Percentiles rank a stretch among this genome's conserved stretches.
phyloP scores from a whole-genome alignment of 202 grass and related monocot species.

The Schoenoplectus triqueter region DNA sequence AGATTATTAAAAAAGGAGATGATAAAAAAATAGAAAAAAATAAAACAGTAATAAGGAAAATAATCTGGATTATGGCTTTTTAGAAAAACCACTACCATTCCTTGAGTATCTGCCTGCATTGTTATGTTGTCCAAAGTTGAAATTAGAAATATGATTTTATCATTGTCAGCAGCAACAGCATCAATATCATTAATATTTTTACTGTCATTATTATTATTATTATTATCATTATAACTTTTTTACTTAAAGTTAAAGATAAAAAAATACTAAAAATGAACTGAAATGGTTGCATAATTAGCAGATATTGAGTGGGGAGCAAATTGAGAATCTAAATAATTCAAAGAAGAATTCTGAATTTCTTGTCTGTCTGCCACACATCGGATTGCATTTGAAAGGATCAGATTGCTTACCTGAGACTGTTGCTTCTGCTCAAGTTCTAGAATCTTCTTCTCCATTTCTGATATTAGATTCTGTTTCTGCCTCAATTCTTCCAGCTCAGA shows the following conservation, averaged over 20 bases:
- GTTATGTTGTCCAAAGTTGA: too few species aligned
- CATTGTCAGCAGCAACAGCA: too few species aligned
- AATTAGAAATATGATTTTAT: too few species aligned
- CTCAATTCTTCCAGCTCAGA: constrained; percentile 61
- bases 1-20: too few species aligned
- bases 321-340: not conserved
- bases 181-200: too few species aligned
- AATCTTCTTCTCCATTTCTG: constrained; percentile 80
- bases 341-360: not conserved
- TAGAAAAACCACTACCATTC: too few species aligned
- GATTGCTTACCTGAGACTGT: constrained; percentile 39
- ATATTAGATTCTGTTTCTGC: constrained; percentile 53
- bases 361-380: not conserved
- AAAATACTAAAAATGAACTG: constrained; percentile 12
- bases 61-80: too few species aligned
- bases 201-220: not conserved
- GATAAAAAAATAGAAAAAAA: too few species aligned
- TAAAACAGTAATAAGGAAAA: too few species aligned
- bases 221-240: not conserved
- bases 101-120: too few species aligned
- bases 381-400: constrained; percentile 22
- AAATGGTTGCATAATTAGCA: not conserved
- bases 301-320: not conserved
- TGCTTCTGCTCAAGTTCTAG: constrained; percentile 77
- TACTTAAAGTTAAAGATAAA: not conserved